Evolutionary conservation across 495 filamentous ascomycete genomes (phyloP), one percentile per base, ranked within the genome.

Genomic region (Penicillium fimorum): DNA sequence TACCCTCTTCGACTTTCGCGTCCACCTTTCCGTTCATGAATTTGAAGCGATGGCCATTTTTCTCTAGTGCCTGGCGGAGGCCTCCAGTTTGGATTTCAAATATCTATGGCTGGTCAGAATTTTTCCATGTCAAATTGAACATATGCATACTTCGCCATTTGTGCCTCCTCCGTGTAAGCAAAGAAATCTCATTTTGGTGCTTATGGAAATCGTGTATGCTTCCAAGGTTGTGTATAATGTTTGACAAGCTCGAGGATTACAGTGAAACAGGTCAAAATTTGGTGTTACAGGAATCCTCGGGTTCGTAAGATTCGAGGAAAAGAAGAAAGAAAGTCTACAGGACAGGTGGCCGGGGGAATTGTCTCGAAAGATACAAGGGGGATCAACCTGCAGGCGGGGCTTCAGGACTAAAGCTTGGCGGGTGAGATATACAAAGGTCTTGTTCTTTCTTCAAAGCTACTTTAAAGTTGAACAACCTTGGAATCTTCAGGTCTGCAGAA

Each of bases 61-160:
- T 46, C 46, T 66, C 63, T 35, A 76, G 67, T 35, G 47, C 7
- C 45, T 71, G 68, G 56, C 61, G 60, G 20, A 76, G 38, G 12
- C 73, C 73, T 46, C 73, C 73, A 54, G 57, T 66, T 60, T 76
- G 73, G 57, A 76, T 72, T 50, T 75, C 70, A 59, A 76, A 70
- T 40, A 76, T 73, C 73, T 76, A 50, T 7, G 7, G 4, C 33
- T 33, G 18, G 53, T 64, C 37, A 63, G 61, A 24, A 15, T 30
- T 12, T 12, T 20, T 43, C 20, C 11, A 22, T n/a, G 44, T 37
- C 11, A 11, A 20, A 20, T 30, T 22, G 45, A 18, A 18, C 15
- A 13, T 10, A 24, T 41, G 47, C 58, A 24, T 69, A 75, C 71
- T 56, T 76, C 69, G 40, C 53, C 54, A 47, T 67, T 76, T 37